Evolutionary conservation across 2,329 filamentous ascomycete species (phyloP), one percentile per base, ranked within the genome.

Genomic region (Rutstroemia sp.): DNA sequence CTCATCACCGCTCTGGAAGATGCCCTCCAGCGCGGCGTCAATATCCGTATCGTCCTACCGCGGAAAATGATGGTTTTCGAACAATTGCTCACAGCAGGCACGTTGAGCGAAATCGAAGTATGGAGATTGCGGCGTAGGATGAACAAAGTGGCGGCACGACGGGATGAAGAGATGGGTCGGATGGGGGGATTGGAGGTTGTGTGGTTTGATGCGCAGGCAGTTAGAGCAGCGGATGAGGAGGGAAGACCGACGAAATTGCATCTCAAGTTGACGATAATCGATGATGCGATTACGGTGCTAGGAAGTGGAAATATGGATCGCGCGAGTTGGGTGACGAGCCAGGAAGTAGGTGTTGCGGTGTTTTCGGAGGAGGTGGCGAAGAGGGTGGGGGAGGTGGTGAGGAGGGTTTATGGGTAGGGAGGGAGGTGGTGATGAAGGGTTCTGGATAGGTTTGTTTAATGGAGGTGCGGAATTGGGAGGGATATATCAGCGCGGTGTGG

Each of bases 281-380:
- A 95, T 68, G 76, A 76, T 1, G 75, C 83, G 59, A 81, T 83
- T 19, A 75, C 85, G 1, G 76, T 94, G 0, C 72, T 94, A 2
- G 89, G 89, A 0, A 92, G 87, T 17, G 89, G 88, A 1, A 95
- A 95, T 68, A 82, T 92, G 77, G 89, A 95, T 71, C 80, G 89
- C 1, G 88, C 89, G 7, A 92, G 87, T 67, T 94, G 88, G 87
- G 92, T 82, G 71, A 94, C 89, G 5, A 92, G 87, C 69, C 89
- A 94, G 71, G 89, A 95, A 71, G 73, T 94, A 21, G 89, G 89
- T 1, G 74, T 94, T 30, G 77, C 77, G 1, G 74, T 83, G 45
- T 76, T 78, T 51, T 74, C 72, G 4, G 63, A 54, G 7, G 67
- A 69, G 0, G 63, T 79, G 39, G 74, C 74, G 10, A 56, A 25